These are phyloP conservation scores for Saccharomyces eubayanus DNA, from an alignment of 805 yeast species.

Conservation along the genomic window DNA sequence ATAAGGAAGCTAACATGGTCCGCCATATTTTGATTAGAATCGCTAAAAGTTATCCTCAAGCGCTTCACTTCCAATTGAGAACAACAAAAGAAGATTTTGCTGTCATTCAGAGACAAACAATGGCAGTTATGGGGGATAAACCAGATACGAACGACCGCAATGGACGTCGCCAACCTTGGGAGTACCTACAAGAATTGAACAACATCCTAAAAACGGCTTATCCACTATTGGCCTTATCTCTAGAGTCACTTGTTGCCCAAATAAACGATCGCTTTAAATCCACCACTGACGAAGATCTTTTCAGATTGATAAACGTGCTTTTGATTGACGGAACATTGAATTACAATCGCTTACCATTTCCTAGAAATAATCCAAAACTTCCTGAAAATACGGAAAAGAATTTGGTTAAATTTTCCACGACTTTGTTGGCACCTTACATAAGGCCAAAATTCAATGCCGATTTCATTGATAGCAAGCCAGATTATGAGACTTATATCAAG, in stretches of 20 bases:
- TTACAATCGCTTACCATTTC: slow-evolving; percentile 75
- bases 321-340: slow-evolving; percentile 90
- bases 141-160: slow-evolving; percentile 10
- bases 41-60: slow-evolving; percentile 96
- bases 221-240: slow-evolving; percentile 82
- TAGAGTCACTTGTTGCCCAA: slow-evolving; percentile 94
- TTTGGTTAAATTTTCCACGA: slow-evolving; percentile 82
- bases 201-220: slow-evolving; percentile 93
- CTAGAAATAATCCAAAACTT: slow-evolving; percentile 77
- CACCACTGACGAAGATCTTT: slow-evolving; percentile 92
- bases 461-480: slow-evolving; percentile 79
- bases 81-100: slow-evolving; percentile 93
- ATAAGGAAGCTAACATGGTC: slow-evolving; percentile 82
- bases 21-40: slow-evolving; percentile 81
- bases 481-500: slow-evolving; percentile 75
- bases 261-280: slow-evolving; percentile 89
- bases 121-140: slow-evolving; percentile 36
- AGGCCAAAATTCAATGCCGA: slow-evolving; percentile 88
- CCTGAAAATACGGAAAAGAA: slow-evolving; percentile 90
- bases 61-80: slow-evolving; percentile 88
- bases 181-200: slow-evolving; percentile 85
- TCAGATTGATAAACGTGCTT: slow-evolving; percentile 83
- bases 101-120: slow-evolving; percentile 70
- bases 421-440: slow-evolving; percentile 80
- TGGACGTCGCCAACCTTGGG: slow-evolving; percentile 75